Evolutionary conservation across 768 basidiomycete genomes (phyloP), one percentile per base, ranked within the genome.

Genomic region (Boletus rufocinnamomeus): DNA sequence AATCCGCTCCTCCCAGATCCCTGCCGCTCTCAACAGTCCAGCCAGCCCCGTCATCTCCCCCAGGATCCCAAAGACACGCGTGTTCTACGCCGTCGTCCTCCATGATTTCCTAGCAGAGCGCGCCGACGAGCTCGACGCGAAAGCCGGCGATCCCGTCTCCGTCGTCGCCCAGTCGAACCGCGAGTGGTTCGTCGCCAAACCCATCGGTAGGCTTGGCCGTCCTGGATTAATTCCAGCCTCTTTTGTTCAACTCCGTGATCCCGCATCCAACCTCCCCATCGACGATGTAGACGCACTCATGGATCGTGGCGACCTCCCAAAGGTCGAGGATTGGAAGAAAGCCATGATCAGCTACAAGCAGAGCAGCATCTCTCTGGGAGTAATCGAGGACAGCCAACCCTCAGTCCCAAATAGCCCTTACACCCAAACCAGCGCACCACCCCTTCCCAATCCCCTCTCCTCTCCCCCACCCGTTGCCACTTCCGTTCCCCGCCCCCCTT

Each of bases 101-200:
- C 96, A 98, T 69, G 95, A 98, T 68, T 99, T 99, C 65, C 72
- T 79, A 14, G 95, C 97, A n/a, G 97, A 99, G 74, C 84, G 97
- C 46, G 84, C 92, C 5, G 97, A 99, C 71, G 97, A 99, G 69
- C 85, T 99, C 47, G 95, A 96, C 60, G 96, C 96, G 2, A 94
- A 90, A 67, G 84, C 88, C 1, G 96, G 95, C 37, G 97, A 99
- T 67, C 82, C 92, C 9, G 92, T 99, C 70, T 91, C 95, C 19
- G 93, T 99, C 59, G 97, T 98, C 56, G 97, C 97, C 0, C 97
- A 98, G 73, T 98, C 95, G n/a, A 99, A 98, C 70, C 93, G 94
- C 63, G 97, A 99, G 73, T 99, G 97, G 97, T 98, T 98, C 73
- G 97, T 99, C 49, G 97, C 97, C 28, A 99, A 99, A 75, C 94